phyloP scores from a whole-genome alignment of 2,329 filamentous ascomycete species.

The Ilyonectria destructans region DNA sequence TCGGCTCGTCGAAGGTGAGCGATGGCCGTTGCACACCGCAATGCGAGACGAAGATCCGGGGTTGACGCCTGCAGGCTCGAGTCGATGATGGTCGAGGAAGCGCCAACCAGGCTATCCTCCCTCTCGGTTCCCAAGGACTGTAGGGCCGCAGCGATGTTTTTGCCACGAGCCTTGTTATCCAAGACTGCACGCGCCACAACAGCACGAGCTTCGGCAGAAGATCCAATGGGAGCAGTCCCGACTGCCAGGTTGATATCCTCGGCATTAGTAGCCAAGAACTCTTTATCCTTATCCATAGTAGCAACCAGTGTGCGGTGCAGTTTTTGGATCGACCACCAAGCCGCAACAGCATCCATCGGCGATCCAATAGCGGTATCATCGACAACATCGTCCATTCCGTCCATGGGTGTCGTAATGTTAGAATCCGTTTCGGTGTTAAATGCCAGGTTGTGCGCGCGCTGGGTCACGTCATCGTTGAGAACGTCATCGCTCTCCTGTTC shows the following conservation, averaged over 20 bases:
- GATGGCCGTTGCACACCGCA: slow-evolving; percentile 74
- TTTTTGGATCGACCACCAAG: slow-evolving; percentile 88
- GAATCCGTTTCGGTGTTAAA: slow-evolving; percentile 86
- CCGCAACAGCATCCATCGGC: slow-evolving; percentile 90
- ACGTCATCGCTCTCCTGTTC: slow-evolving; percentile 88
- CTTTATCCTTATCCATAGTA: slow-evolving; percentile 70
- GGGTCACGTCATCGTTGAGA: slow-evolving; percentile 82
- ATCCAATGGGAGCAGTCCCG: slow-evolving; percentile 83
- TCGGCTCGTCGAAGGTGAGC: slow-evolving; percentile 69
- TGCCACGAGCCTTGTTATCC: slow-evolving; percentile 67
- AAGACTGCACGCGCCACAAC: slow-evolving; percentile 74
- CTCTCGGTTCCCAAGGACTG: slow-evolving; percentile 62
- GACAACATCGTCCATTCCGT: slow-evolving; percentile 86
- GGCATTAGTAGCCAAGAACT: slow-evolving; percentile 34
- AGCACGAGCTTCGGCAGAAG: slow-evolving; percentile 76
- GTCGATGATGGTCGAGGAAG: slow-evolving; percentile 63
- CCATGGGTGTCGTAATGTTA: slow-evolving; percentile 74
- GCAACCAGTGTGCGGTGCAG: slow-evolving; percentile 79
- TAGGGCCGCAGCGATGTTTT: slow-evolving; percentile 71
- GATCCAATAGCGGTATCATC: slow-evolving; percentile 89
- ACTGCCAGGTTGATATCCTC: slow-evolving; percentile 78
- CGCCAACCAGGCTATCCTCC: slow-evolving; percentile 44
- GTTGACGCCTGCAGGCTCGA: slow-evolving; percentile 58
- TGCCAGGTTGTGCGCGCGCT: slow-evolving; percentile 90
- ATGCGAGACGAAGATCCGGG: slow-evolving; percentile 70